Evolutionary conservation across 2,329 filamentous ascomycete species (phyloP).

Genomic region (Trichoderma sp.): DNA sequence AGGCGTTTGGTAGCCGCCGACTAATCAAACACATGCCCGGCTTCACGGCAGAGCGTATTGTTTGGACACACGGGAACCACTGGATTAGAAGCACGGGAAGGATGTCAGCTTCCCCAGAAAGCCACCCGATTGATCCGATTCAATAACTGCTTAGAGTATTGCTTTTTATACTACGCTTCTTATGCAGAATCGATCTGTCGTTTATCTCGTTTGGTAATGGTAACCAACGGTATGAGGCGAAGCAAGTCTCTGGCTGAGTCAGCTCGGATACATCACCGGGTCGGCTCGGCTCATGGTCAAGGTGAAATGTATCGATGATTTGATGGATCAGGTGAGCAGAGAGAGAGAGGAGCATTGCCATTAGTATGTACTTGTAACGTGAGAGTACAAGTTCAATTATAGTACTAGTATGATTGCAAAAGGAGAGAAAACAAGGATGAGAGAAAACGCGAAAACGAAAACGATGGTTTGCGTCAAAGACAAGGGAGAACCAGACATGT

Average conservation of each 20-base stretch:
- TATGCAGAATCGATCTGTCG: not conserved
- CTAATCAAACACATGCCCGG: not conserved
- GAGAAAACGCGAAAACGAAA: constrained; percentile 20
- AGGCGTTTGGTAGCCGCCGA: not conserved
- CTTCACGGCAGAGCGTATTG: not conserved
- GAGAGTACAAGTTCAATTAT: too few relatives aligned
- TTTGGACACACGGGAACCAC: too few relatives aligned
- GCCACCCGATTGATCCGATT: constrained; percentile 20
- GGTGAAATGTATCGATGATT: not conserved
- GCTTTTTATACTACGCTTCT: not conserved
- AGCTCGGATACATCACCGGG: constrained; percentile 12
- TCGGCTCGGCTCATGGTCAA: constrained; percentile 7
- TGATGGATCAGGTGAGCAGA: constrained; percentile 5
- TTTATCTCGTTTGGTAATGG: too few relatives aligned
- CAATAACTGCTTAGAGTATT: not conserved
- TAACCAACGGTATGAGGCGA: not conserved
- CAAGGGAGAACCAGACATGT: not conserved
- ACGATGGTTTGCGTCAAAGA: not conserved
- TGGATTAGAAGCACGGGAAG: not conserved
- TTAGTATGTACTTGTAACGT: too few relatives aligned
- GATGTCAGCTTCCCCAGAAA: not conserved
- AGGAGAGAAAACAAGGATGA: too few relatives aligned
- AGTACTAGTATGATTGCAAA: not conserved
- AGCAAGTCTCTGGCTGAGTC: not conserved
- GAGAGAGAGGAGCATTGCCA: not conserved